Base-by-base conservation (phyloP, 345 rosid genomes). In the Melastoma malabathricum region DNA sequence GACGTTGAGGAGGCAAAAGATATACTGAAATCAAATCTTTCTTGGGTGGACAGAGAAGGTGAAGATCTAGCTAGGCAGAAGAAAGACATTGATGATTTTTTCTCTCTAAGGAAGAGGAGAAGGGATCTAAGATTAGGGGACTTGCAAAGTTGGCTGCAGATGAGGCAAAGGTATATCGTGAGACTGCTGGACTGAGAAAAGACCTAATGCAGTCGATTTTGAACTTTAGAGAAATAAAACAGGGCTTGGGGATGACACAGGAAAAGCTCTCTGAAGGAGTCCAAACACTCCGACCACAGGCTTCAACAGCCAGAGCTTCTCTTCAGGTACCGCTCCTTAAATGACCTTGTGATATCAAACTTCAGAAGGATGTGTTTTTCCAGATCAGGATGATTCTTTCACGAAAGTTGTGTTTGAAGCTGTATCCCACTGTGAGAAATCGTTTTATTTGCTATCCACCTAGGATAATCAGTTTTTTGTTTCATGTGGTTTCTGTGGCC, bases 241-340 rank as follows among this genome's bases (percentile, higher is more conserved):
- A 61, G 12, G 76, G 74, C 65, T 78, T 82, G 46, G 78, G 72
- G 55, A 75, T 72, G 65, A 71, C 65, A 0, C 89, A 89, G 72
- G 83, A 80, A 61, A 78, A 74, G 56, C 90, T 89, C 65, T 71
- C 77, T 22, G 77, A 72, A 67, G 95, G 82, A 62, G 86, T 89
- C 51, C 86, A 74, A 52, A 56, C 13, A 63, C 76, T 84, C 68
- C 92, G 74, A 54, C 73, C 65, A 59, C 83, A 84, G 55, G 83
- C 71, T 72, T 78, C 82, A 27, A 65, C 79, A 15, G 77, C 79
- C 13, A 80, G 89, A 67, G 77, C 76, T 62, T 73, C 73, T 19
- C 55, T 82, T 41, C 81, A 80, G 94, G 96, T 87, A 53, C 10
- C 6, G 58, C 52, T 34, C 41, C 41, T 34, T 34, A 6, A 34